Percentiles rank a stretch among this genome's conserved stretches.
Evolutionary conservation across 805 yeast genomes (phyloP).

Genomic region (Saccharomycopsis olivae): DNA sequence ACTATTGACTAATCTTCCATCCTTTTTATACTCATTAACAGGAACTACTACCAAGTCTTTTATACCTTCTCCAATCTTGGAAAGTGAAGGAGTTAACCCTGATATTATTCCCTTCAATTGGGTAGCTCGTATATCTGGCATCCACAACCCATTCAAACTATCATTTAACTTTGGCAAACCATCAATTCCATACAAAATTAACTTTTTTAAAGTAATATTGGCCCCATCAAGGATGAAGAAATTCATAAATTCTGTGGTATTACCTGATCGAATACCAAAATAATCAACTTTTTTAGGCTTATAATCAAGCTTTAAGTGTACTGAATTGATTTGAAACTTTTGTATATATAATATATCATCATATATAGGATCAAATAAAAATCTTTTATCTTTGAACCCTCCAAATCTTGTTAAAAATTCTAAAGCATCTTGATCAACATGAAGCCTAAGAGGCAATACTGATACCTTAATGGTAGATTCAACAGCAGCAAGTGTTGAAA

Average conservation of each 20-base stretch:
- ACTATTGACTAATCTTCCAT: conserved; percentile 58
- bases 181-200: conserved; percentile 60
- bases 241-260: conserved; percentile 77
- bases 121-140: conserved; percentile 74
- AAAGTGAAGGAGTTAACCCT: conserved; percentile 77
- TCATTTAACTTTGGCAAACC: conserved; percentile 57
- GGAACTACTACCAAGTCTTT: conserved; percentile 67
- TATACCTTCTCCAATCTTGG: conserved; percentile 70
- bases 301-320: conserved; percentile 69
- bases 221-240: conserved; percentile 86
- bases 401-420: conserved; percentile 75
- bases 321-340: conserved; percentile 48
- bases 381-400: conserved; percentile 66
- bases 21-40: conserved; percentile 59
- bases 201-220: conserved; percentile 49
- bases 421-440: conserved; percentile 87
- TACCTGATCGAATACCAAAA: conserved; percentile 77
- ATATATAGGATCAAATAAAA: conserved; percentile 43
- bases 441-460: conserved; percentile 67
- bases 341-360: conserved; percentile 64
- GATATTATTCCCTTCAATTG: conserved; percentile 75
- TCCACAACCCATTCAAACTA: conserved; percentile 62
- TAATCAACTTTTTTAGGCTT: conserved; percentile 86
- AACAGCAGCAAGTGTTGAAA: conserved; percentile 49
- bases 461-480: conserved; percentile 46